Base-by-base conservation (phyloP, 345 rosid genomes). In the Melaleuca alternifolia region DNA sequence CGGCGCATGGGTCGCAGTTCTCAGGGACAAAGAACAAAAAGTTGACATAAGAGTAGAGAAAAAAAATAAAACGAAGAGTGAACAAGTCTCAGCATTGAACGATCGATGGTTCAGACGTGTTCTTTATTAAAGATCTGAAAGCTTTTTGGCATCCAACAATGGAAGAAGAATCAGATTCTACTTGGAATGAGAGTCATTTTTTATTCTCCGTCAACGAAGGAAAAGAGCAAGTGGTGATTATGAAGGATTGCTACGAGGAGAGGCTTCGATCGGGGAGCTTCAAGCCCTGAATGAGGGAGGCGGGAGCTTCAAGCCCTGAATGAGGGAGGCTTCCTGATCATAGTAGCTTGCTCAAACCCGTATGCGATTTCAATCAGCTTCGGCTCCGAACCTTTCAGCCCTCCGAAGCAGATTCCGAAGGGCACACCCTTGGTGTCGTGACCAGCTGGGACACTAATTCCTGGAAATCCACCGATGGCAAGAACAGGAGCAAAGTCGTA, bases 391-490 rank as follows among this genome's bases (percentile, higher is more conserved):
- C 95, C 94, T 89, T 90, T 93, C 14, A 93, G 84, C 18, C 97
- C 98, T 12, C 94, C 93, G 75, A 97, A 95, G 82, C 84, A 91
- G 65, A 97, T 92, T 5, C 95, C 99, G 51, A 93, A 92, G 3
- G 98, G 98, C 51, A 89, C 88, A 11, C 94, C 95, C 15, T 86
- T 50, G 6, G 65, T 52, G 59, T 90, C 93, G 85, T 93, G 93
- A 14, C 95, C 96, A 11, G 94, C 96, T 3, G 97, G 98, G 11
- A 95, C 98, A 54, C 44, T 94, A 48, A 95, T 94, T 83, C 93
- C 96, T 23, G 97, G 97, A 82, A 87, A 94, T 65, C 98, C 97
- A 76, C 98, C 98, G 24, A 93, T 94, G 41, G 97, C 98, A 3
- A 94, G 91, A 61, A 94, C 90, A 16, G 88, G 41, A 30, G 86